These are phyloP conservation scores for Elsinoe fawcettii DNA, from an alignment of 2,329 filamentous ascomycete species.

Conservation along the genomic window DNA sequence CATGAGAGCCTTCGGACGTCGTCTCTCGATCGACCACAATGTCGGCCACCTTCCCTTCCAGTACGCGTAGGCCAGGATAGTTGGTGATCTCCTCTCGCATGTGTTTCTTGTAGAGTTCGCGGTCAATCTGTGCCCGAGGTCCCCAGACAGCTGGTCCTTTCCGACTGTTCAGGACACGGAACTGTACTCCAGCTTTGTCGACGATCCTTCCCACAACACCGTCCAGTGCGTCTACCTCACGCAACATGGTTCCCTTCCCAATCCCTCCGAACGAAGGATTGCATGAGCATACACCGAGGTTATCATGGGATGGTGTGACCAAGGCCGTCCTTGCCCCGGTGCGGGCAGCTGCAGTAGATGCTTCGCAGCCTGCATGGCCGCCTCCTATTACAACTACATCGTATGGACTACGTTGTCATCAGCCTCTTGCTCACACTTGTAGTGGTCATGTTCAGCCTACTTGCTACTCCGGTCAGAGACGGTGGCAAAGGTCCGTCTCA, in stretches of 20 bases:
- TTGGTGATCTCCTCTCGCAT: conserved; percentile 79
- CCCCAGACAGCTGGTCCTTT: conserved; percentile 98
- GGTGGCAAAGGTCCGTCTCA: conserved; percentile 38
- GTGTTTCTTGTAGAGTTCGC: conserved; percentile 76
- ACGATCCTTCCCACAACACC: conserved; percentile 81
- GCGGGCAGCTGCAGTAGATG: conserved; percentile 81
- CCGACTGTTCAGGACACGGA: conserved; percentile 75
- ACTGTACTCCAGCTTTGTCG: conserved; percentile 92
- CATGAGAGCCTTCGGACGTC: conserved; percentile 46
- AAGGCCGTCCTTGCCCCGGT: conserved; percentile 82
- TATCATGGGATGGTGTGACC: conserved; percentile 78
- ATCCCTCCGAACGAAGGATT: conserved; percentile 98
- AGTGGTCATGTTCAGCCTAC: conserved; percentile 18
- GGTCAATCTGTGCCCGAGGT: conserved; percentile 90
- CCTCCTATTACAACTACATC: conserved; percentile 96
- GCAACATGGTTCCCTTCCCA: conserved; percentile 91
- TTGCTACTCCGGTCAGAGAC: conserved; percentile 30
- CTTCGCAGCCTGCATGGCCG: conserved; percentile 91
- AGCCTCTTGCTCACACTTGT: conserved; percentile 14
- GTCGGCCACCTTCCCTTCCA: conserved; percentile 85
- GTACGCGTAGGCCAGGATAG: conserved; percentile 71
- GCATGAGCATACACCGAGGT: conserved; percentile 90
- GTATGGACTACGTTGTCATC: conserved; percentile 49
- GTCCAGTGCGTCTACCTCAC: conserved; percentile 91
- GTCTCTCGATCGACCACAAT: conserved; percentile 62